phyloP scores from a whole-genome alignment of 129 eudicot genomes.

The Sambucus nigra region DNA sequence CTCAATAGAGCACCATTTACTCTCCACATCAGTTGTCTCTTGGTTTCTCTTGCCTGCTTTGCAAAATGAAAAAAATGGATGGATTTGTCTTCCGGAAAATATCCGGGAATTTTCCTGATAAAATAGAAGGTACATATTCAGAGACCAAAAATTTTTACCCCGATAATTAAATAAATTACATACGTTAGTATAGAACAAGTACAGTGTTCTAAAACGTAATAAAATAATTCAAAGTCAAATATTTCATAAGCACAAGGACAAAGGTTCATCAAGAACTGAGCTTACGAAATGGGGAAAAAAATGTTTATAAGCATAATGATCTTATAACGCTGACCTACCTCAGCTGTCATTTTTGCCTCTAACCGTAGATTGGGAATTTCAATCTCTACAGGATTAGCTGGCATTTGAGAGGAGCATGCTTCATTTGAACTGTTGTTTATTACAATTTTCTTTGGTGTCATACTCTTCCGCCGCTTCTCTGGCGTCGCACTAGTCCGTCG shows the following conservation, averaged over 20 bases:
- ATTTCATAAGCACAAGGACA: not conserved
- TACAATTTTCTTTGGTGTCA: constrained; percentile 32
- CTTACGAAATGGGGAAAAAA: constrained; percentile 5
- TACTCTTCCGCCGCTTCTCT: constrained; percentile 22
- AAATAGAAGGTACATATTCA: constrained; percentile 7
- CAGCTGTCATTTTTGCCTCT: constrained; percentile 84
- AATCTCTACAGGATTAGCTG: constrained; percentile 23
- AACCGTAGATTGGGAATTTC: constrained; percentile 67
- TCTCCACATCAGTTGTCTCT: constrained; percentile 40
- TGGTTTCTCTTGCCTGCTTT: constrained; percentile 47
- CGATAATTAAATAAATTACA: not conserved
- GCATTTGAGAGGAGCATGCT: constrained; percentile 20
- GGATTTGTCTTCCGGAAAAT: constrained; percentile 77
- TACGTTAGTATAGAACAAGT: not conserved
- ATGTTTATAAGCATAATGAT: constrained; percentile 7
- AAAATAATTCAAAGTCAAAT: not conserved
- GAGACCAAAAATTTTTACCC: constrained; percentile 1
- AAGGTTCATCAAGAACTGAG: not conserved
- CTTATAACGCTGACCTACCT: constrained; percentile 41
- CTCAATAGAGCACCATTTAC: constrained; percentile 27
- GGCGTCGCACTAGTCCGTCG: constrained; percentile 32
- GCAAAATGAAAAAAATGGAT: constrained; percentile 69
- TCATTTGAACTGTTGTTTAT: constrained; percentile 25
- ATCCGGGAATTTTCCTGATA: constrained; percentile 84
- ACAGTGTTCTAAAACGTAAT: not conserved